phyloP scores from a whole-genome alignment of 2,329 filamentous ascomycete species.

The Aschersonia sp. region DNA sequence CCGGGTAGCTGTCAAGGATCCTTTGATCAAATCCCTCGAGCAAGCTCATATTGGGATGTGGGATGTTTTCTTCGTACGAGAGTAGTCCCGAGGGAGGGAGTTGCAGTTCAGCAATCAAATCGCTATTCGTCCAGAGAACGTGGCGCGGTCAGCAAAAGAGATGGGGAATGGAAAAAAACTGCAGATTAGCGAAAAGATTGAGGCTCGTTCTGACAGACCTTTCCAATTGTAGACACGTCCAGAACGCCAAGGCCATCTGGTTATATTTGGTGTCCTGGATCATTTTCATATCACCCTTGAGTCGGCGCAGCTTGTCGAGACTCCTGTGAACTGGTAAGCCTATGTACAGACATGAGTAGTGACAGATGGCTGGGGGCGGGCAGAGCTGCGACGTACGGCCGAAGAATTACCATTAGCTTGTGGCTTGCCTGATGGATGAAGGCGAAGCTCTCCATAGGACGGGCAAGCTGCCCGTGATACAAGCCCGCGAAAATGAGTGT shows the following conservation, averaged over 20 bases:
- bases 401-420: conserved; percentile 56
- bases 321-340: conserved; percentile 20
- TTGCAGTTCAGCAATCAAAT: conserved; percentile 77
- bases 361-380: background rate
- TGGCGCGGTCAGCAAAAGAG: too few relatives aligned
- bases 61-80: conserved; percentile 48
- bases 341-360: too few relatives aligned
- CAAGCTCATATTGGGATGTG: conserved; percentile 44
- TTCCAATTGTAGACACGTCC: conserved; percentile 88
- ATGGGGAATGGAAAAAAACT: too few relatives aligned
- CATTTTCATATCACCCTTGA: conserved; percentile 21
- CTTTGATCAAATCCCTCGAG: conserved; percentile 27
- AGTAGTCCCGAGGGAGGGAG: conserved; percentile 46
- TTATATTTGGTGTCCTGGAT: conserved; percentile 36
- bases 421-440: conserved; percentile 43
- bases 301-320: conserved; percentile 29
- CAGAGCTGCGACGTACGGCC: conserved; percentile 39
- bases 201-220: conserved; percentile 33
- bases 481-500: conserved; percentile 72
- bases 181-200: too few relatives aligned
- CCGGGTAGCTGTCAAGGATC: conserved; percentile 45
- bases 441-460: conserved; percentile 71
- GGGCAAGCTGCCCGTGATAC: conserved; percentile 76
- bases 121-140: conserved; percentile 31
- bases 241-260: conserved; percentile 63